Evolutionary conservation across 306 rosid genomes (phyloP).

Genomic region (Alnus rubra): DNA sequence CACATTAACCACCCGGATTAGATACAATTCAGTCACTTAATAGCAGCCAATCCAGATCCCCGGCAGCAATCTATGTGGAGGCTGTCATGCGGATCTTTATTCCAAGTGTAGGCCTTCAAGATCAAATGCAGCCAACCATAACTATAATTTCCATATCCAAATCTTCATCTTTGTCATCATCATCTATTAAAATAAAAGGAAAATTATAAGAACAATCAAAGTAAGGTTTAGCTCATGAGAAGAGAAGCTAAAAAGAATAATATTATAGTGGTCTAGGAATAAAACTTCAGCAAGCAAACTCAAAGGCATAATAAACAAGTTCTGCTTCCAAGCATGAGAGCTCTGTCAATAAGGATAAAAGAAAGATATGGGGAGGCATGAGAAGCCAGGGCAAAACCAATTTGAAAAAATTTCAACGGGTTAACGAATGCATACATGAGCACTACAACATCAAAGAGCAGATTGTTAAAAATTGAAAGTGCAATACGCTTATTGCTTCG

Average conservation of each 20-base stretch:
- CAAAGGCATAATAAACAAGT: constrained; percentile 18
- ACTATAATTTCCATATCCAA: neutral
- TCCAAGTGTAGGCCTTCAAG: too few relatives aligned
- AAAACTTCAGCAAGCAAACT: constrained; percentile 34
- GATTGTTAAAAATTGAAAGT: too few relatives aligned
- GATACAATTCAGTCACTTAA: too few relatives aligned
- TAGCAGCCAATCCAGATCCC: too few relatives aligned
- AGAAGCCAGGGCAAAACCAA: neutral
- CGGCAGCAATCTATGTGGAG: too few relatives aligned
- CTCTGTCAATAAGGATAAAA: constrained; percentile 53
- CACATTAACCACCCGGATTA: too few relatives aligned
- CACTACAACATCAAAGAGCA: neutral
- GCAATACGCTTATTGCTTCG: too few relatives aligned
- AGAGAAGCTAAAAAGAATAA: neutral
- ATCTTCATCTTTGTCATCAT: neutral
- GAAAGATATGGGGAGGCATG: constrained; percentile 5
- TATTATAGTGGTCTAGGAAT: constrained; percentile 25
- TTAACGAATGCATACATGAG: neutral
- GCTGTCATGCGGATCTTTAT: too few relatives aligned
- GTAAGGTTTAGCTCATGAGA: neutral
- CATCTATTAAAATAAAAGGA: neutral
- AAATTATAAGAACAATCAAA: neutral
- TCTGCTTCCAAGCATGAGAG: constrained; percentile 45
- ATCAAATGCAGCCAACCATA: neutral
- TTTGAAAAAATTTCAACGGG: neutral